Conservation (phyloP, 2,329 filamentous ascomycete genomes). For the Aspergillus floridensis region DNA sequence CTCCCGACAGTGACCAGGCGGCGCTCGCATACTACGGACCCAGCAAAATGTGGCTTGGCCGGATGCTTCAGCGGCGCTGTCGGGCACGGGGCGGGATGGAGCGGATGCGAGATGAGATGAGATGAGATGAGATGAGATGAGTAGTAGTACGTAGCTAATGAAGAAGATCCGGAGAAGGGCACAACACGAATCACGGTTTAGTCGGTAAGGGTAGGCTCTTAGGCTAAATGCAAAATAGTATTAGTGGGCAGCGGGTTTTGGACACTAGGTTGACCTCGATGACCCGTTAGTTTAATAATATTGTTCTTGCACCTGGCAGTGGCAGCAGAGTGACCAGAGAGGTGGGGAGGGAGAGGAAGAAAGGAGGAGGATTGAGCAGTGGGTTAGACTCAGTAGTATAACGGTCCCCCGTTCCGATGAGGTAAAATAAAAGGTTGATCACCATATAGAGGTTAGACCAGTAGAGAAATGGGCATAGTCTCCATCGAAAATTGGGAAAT, state of each 20-base stretch:
- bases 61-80: slow-evolving; percentile 1
- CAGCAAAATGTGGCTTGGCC: not conserved
- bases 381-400: not conserved
- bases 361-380: not conserved
- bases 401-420: not conserved
- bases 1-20: slow-evolving; percentile 4
- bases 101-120: not conserved
- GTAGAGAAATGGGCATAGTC: not conserved
- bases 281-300: not conserved
- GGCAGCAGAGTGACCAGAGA: not conserved
- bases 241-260: not conserved
- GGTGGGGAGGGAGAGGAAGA: not conserved
- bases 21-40: slow-evolving; percentile 3
- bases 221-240: not conserved
- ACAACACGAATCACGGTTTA: not conserved
- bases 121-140: too few species aligned
- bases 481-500: not conserved
- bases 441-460: not conserved
- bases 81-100: slow-evolving; percentile 3
- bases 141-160: not conserved
- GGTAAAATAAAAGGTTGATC: slow-evolving; percentile 5
- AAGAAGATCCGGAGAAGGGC: slow-evolving; percentile 1
- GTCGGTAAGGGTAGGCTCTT: not conserved
- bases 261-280: not conserved
- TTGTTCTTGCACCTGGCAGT: not conserved